These are phyloP conservation scores for Crotalaria pallida DNA, from an alignment of 306 rosid genomes.

Conservation along the genomic window DNA sequence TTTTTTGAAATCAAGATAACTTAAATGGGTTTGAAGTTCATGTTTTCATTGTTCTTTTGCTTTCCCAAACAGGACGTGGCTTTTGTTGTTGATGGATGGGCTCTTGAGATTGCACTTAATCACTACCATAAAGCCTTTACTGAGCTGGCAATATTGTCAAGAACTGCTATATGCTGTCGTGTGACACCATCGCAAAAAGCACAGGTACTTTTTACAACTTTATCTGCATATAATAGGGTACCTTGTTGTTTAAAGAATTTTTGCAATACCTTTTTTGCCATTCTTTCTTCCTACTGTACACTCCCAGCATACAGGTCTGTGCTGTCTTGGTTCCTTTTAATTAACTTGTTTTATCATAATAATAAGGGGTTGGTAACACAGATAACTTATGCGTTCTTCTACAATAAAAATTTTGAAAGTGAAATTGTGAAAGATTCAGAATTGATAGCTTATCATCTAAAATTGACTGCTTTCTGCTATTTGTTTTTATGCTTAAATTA, in stretches of 20 bases:
- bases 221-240: conserved; percentile 2
- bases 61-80: conserved; percentile 68
- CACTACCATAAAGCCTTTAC: conserved; percentile 84
- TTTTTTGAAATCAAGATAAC: background rate
- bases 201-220: conserved; percentile 51
- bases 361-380: background rate
- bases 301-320: background rate
- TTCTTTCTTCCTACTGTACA: conserved; percentile 8
- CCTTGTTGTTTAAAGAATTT: conserved; percentile 12
- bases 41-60: conserved; percentile 10
- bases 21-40: conserved; percentile 14
- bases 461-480: background rate
- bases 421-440: background rate
- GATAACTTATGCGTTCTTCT: conserved; percentile 7
- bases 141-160: conserved; percentile 89
- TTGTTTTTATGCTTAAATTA: background rate
- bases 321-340: conserved; percentile 10
- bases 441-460: background rate
- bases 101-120: conserved; percentile 90
- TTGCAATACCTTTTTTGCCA: background rate
- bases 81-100: conserved; percentile 97
- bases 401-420: background rate
- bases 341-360: background rate
- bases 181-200: conserved; percentile 99
- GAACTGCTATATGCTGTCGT: conserved; percentile 98